Evolutionary conservation across 768 basidiomycete genomes (phyloP).

Genomic region (Collybia nuda): DNA sequence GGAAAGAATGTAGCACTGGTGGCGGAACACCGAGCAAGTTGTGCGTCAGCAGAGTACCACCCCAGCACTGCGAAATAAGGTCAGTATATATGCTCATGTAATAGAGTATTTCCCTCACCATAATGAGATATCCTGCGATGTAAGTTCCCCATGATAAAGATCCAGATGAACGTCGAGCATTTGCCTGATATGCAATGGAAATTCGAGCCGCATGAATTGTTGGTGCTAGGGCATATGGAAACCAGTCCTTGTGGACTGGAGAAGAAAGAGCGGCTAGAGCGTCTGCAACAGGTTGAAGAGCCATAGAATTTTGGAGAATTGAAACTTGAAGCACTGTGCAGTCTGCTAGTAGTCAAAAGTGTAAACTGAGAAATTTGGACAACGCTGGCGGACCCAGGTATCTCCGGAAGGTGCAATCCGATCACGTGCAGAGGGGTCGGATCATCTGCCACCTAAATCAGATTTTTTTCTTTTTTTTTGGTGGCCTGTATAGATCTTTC

Average conservation of each 20-base stretch:
- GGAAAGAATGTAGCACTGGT: constrained; percentile 43
- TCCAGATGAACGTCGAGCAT: constrained; percentile 27
- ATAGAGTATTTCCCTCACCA: constrained; percentile 27
- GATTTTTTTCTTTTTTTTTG: too few relatives aligned
- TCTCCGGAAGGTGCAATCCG: too few relatives aligned
- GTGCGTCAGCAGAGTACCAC: constrained; percentile 44
- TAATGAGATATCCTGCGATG: constrained; percentile 44
- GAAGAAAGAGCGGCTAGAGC: constrained; percentile 20
- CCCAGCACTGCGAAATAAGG: constrained; percentile 30
- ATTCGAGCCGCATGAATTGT: constrained; percentile 44
- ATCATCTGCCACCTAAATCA: too few relatives aligned
- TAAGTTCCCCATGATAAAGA: constrained; percentile 43
- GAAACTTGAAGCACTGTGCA: too few relatives aligned
- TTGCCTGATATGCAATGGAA: constrained; percentile 43
- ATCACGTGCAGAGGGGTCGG: too few relatives aligned
- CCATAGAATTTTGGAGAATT: neutral
- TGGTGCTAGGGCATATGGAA: constrained; percentile 39
- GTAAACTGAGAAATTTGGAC: too few relatives aligned
- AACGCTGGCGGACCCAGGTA: too few relatives aligned
- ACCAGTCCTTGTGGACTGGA: constrained; percentile 37
- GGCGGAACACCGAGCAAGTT: constrained; percentile 43
- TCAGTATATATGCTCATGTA: neutral
- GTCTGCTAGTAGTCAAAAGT: too few relatives aligned
- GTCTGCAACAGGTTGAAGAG: constrained; percentile 3
- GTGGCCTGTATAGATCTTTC: too few relatives aligned